phyloP scores from a whole-genome alignment of 2,329 filamentous ascomycete genomes.

The Alternaria brassicicola region DNA sequence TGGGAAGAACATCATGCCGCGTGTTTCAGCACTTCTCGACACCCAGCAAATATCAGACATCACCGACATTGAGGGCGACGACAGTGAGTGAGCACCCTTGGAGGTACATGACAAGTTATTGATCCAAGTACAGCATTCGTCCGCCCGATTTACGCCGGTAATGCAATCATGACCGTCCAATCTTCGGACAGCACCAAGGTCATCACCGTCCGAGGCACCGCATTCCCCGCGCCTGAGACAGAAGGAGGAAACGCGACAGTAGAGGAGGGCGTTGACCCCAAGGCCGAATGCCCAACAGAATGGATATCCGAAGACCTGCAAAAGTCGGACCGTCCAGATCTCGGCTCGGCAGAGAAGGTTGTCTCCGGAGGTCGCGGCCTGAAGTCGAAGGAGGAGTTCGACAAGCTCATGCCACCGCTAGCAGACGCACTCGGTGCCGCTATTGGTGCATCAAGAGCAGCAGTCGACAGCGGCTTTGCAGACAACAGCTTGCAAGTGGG shows the following conservation, averaged over 20 bases:
- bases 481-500: conserved; percentile 98
- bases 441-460: conserved; percentile 91
- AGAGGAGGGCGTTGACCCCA: conserved; percentile 84
- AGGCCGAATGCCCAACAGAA: conserved; percentile 73
- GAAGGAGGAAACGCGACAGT: conserved; percentile 76
- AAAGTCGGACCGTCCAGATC: conserved; percentile 91
- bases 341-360: conserved; percentile 85
- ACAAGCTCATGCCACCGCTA: conserved; percentile 87
- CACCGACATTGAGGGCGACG: conserved; percentile 82
- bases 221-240: conserved; percentile 77
- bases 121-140: conserved; percentile 69
- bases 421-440: conserved; percentile 94
- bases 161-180: conserved; percentile 95
- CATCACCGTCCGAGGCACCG: conserved; percentile 90
- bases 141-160: conserved; percentile 95
- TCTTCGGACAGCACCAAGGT: conserved; percentile 85
- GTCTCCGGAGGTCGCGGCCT: conserved; percentile 93
- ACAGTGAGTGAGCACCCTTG: conserved; percentile 63
- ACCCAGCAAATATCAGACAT: conserved; percentile 94
- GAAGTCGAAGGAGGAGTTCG: conserved; percentile 98
- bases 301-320: conserved; percentile 95
- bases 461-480: conserved; percentile 95
- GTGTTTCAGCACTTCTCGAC: conserved; percentile 89
- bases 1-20: conserved; percentile 91
- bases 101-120: not conserved